Evolutionary conservation across 169 alveolate genomes (phyloP).

Genomic region (Eimeria praecox): DNA sequence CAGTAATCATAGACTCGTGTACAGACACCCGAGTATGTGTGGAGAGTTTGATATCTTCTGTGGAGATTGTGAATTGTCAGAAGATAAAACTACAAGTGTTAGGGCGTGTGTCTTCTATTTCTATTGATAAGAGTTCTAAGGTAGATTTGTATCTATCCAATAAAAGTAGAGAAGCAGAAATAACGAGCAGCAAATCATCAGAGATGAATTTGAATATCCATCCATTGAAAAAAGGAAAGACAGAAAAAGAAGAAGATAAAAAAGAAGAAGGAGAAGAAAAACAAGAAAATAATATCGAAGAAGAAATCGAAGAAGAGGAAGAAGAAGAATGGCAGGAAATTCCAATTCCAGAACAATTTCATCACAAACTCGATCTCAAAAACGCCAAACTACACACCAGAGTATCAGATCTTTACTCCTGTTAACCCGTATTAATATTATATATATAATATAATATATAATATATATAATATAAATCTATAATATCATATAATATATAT

Average conservation of each 20-base stretch:
- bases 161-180: constrained; percentile 83
- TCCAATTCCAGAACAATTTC: constrained; percentile 88
- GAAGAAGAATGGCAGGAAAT: constrained; percentile 87
- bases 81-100: constrained; percentile 85
- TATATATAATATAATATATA: too few relatives aligned
- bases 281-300: too few relatives aligned
- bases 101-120: constrained; percentile 84
- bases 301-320: constrained; percentile 50
- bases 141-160: constrained; percentile 84
- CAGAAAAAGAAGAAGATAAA: constrained; percentile 54
- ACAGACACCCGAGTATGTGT: constrained; percentile 72
- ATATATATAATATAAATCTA: too few relatives aligned
- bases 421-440: constrained; percentile 49
- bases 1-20: constrained; percentile 67
- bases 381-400: constrained; percentile 83
- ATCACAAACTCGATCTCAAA: constrained; percentile 82
- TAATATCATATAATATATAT: too few relatives aligned
- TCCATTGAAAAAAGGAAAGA: too few relatives aligned
- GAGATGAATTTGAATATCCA: constrained; percentile 86
- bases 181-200: constrained; percentile 86
- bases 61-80: constrained; percentile 85
- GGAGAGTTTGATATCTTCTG: constrained; percentile 82
- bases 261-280: constrained; percentile 86
- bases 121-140: constrained; percentile 86
- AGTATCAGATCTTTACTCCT: constrained; percentile 87